Evolutionary conservation across 225 moss, liverwort and hornwort genomes (phyloP), one percentile per base, ranked within the genome.

Genomic region (Sphagnum contortum): DNA sequence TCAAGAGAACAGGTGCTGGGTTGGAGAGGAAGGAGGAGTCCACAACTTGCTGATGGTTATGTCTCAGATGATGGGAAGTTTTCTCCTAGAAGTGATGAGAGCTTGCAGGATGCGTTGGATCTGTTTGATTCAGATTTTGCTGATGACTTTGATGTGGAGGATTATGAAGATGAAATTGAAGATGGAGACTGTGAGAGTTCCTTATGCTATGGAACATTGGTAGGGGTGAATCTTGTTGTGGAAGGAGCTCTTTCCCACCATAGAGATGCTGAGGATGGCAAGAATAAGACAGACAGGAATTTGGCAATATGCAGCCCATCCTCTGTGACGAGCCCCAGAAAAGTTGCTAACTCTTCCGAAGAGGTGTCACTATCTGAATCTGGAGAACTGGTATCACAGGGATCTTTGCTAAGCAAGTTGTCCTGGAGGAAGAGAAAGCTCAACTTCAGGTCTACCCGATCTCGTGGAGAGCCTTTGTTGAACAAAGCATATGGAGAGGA

Each of bases 401-500:
- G 85, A 49, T 89, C 90, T 60, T 68, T 93, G 74, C 87, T 78
- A 71, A 78, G 80, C 62, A 82, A 89, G 80, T 68, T 91, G 48
- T 76, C 85, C 55, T 98, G 93, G 98, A 79, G 89, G 65, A 96
- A 92, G 79, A 78, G 91, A 63, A 93, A 91, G 82, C 70, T 93
- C 63, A 89, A 83, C 76, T 98, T 93, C 71, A 79, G 98, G 79
- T 91, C 88, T 47, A 90, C 96, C 5, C 85, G 90, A 45, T 81
- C 88, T 72, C 89, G 91, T 52, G 98, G 98, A 58, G 98, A 98
- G 76, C 98, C 98, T 0, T 73, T 98, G 46, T 71, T 98, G 79
- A 98, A 98, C 74, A 98, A 98, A 70, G 84, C 98, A 1, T 93
- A 93, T 59, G 98, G 93, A 45, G 98, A 98, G 73, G 98, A 93